Base-by-base conservation (phyloP, 2,329 filamentous ascomycete species). In the Ophiostoma sp. region DNA sequence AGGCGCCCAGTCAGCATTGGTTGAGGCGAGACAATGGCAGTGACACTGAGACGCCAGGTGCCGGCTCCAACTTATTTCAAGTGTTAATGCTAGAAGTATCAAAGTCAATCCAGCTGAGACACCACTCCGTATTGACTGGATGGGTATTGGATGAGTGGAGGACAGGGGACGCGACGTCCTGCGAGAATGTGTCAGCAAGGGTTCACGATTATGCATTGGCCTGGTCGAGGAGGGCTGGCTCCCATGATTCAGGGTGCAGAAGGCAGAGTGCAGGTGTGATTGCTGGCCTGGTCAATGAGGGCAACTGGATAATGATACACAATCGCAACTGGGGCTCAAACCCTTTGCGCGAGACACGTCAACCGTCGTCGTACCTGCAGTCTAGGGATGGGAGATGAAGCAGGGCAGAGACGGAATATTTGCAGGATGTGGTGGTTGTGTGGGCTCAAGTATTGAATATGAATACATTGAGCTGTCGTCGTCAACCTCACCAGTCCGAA, bases 381-480 rank as follows among this genome's bases (percentile, higher is more conserved):
- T 57, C 52, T 57, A 57, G 52, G 52, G 52, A 57, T 57, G 52
- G 52, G 23, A 57, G 52, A 57, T 57, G 52, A 57, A 57, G 52
- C 57, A 60, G 57, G 27, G 57, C 57, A 60, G 57, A 60, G 57
- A 60, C 23, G 57, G 57, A 60, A 60, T 60, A 27, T 48, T n/a
- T 48, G 17, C 27, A 31, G 27, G 17, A 8, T 20, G 6, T n/a
- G 44, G 6, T n/a, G 6, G 17, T 48, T 57, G n/a, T 27, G 27
- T 31, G 27, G n/a, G 1, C 27, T 57, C 17, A 57, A 20, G 17
- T 48, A 48, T 2, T 48, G 44, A 15, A 41, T 41, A n/a, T 48
- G 44, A 15, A 31, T 31, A 31, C 27, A 31, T 31, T 31, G 27
- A 2, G 36, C 36, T 39, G 44, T 48, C 44, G 44, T 48, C 44